Conservation (phyloP, 2,329 filamentous ascomycete genomes). For the Xylariaceae sp. region DNA sequence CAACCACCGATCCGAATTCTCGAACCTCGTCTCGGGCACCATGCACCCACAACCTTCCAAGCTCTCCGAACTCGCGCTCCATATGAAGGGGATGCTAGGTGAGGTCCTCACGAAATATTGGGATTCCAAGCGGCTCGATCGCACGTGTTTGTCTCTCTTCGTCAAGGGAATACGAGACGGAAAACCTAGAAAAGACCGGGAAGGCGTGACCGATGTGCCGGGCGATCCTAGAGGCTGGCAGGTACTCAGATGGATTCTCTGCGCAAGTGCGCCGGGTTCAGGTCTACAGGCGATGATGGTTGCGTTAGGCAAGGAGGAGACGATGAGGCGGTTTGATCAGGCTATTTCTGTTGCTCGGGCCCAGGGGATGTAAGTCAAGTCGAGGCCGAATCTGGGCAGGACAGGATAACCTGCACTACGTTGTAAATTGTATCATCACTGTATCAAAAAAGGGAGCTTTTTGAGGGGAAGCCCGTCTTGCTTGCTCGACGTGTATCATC, state of each 20-base stretch:
- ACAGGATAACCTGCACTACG: too few relatives aligned
- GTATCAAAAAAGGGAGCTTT: too few relatives aligned
- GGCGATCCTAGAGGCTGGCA: slow-evolving; percentile 24
- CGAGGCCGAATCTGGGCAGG: too few relatives aligned
- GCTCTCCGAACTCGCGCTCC: slow-evolving; percentile 19
- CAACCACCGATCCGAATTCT: neutral
- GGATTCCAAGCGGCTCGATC: too few relatives aligned
- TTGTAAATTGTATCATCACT: too few relatives aligned
- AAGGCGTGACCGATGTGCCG: slow-evolving; percentile 1
- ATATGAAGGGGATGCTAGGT: too few relatives aligned
- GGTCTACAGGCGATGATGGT: slow-evolving; percentile 22
- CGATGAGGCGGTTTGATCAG: slow-evolving; percentile 19
- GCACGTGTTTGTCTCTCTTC: too few relatives aligned
- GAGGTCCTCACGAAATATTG: too few relatives aligned
- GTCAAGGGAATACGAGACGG: slow-evolving; percentile 18
- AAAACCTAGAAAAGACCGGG: too few relatives aligned
- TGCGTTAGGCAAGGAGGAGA: slow-evolving; percentile 26
- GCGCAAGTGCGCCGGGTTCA: slow-evolving; percentile 22
- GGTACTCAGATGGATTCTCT: slow-evolving; percentile 28
- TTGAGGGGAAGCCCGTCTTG: neutral
- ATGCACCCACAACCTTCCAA: too few relatives aligned
- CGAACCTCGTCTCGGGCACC: neutral
- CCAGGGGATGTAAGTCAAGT: slow-evolving; percentile 3
- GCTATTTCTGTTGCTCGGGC: slow-evolving; percentile 18
- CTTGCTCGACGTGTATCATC: slow-evolving; percentile 7